A percentile compares a stretch with the other conserved stretches of the same genome.
These are phyloP conservation scores for Ceratobasidium sp. DNA, from an alignment of 1,284 basidiomycete species.

Conservation along the genomic window DNA sequence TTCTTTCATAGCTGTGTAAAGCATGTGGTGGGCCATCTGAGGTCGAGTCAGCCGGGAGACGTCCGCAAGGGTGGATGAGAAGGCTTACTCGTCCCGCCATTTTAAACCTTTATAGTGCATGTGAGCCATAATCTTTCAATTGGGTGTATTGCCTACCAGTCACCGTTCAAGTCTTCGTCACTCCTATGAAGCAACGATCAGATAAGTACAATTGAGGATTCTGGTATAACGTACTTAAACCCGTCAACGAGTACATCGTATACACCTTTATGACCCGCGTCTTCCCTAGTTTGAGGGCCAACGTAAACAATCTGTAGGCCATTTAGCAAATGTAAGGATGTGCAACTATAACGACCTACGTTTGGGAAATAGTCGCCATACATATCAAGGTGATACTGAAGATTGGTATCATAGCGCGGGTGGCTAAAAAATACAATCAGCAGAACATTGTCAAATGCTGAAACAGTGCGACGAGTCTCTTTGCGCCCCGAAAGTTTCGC, in stretches of 20 bases:
- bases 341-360: slow-evolving; percentile 51
- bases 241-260: slow-evolving; percentile 64
- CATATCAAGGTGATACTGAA: slow-evolving; percentile 61
- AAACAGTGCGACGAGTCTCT: slow-evolving; percentile 27
- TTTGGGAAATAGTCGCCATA: slow-evolving; percentile 64
- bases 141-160: slow-evolving; percentile 45
- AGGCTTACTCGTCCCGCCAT: slow-evolving; percentile 60
- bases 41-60: not conserved
- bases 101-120: slow-evolving; percentile 54
- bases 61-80: not conserved
- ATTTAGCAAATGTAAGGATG: not conserved
- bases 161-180: slow-evolving; percentile 26
- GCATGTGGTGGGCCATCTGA: slow-evolving; percentile 65
- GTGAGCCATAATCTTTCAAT: slow-evolving; percentile 57
- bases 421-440: slow-evolving; percentile 65
- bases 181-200: slow-evolving; percentile 5
- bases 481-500: slow-evolving; percentile 24
- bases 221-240: slow-evolving; percentile 49
- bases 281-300: slow-evolving; percentile 62
- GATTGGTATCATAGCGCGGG: slow-evolving; percentile 60
- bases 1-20: slow-evolving; percentile 60
- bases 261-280: slow-evolving; percentile 61
- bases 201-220: not conserved
- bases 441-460: slow-evolving; percentile 58
- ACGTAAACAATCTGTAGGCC: slow-evolving; percentile 59